Evolutionary conservation across 805 yeast species (phyloP).

Genomic region (Metschnikowia sp.): DNA sequence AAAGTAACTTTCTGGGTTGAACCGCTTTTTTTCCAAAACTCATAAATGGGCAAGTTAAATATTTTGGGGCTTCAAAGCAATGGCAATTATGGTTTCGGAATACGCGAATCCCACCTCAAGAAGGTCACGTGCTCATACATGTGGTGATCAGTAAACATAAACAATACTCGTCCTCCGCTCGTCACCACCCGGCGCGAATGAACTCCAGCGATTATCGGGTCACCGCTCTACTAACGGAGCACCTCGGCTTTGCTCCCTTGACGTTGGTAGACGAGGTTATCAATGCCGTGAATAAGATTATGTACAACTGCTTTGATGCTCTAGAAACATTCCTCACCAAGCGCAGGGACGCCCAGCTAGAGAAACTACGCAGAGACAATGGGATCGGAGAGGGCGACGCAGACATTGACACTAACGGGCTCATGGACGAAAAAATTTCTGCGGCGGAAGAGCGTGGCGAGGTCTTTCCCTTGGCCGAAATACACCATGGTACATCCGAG

Average conservation of each 20-base stretch:
- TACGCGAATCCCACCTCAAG: no score
- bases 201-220: conserved; percentile 27
- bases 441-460: conserved; percentile 6
- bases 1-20: no score
- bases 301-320: conserved; percentile 78
- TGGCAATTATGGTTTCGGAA: no score
- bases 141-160: conserved; percentile 4
- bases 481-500: conserved; percentile 75
- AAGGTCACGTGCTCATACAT: not conserved
- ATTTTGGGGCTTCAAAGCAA: no score
- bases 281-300: conserved; percentile 78
- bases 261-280: conserved; percentile 82
- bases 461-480: conserved; percentile 42
- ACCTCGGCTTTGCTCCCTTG: conserved; percentile 79
- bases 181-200: conserved; percentile 9
- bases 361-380: conserved; percentile 13
- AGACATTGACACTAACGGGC: not conserved
- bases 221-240: conserved; percentile 66
- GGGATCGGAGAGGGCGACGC: conserved; percentile 16
- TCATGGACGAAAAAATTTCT: conserved; percentile 6
- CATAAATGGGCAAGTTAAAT: no score
- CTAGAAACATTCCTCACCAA: conserved; percentile 59
- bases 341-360: conserved; percentile 18
- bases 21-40: no score
- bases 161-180: not conserved